phyloP scores from a whole-genome alignment of 2,329 filamentous ascomycete genomes.

The Curvularia eragrostidis region DNA sequence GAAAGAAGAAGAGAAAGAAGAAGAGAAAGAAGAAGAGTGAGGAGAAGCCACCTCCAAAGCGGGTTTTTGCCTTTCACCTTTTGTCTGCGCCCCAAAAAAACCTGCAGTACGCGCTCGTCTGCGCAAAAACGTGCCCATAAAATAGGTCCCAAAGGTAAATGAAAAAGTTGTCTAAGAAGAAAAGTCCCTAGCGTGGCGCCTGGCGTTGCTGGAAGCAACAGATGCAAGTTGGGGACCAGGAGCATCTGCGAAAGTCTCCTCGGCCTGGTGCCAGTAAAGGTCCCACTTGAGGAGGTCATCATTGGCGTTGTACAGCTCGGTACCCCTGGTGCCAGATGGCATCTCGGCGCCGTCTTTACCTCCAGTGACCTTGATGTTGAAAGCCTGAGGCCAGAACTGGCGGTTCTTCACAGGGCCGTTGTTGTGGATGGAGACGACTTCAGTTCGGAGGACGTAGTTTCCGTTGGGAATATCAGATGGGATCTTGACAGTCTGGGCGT shows the following conservation, averaged over 20 bases:
- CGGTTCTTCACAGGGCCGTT: slow-evolving; percentile 40
- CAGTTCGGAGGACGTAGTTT: slow-evolving; percentile 47
- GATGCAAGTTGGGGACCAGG: slow-evolving; percentile 35
- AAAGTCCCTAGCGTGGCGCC: slow-evolving; percentile 38
- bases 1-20: neutral
- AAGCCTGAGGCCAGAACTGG: slow-evolving; percentile 48
- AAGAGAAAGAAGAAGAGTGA: slow-evolving; percentile 5
- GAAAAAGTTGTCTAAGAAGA: slow-evolving; percentile 23
- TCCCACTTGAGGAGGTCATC: slow-evolving; percentile 41
- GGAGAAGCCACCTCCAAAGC: neutral
- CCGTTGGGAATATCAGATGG: slow-evolving; percentile 42
- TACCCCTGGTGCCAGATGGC: slow-evolving; percentile 40
- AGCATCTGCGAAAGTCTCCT: slow-evolving; percentile 28
- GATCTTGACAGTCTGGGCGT: slow-evolving; percentile 42
- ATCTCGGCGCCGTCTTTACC: slow-evolving; percentile 35
- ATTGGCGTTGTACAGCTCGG: slow-evolving; percentile 36
- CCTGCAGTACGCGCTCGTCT: neutral
- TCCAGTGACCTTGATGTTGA: slow-evolving; percentile 45
- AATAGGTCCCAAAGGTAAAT: neutral
- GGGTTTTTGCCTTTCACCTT: neutral
- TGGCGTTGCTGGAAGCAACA: slow-evolving; percentile 19
- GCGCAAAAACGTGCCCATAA: neutral
- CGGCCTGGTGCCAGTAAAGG: slow-evolving; percentile 41
- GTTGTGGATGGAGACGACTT: slow-evolving; percentile 47
- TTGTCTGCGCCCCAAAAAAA: neutral